Base-by-base conservation (phyloP, 257 asterid genomes). In the Ocimum tenuiflorum region DNA sequence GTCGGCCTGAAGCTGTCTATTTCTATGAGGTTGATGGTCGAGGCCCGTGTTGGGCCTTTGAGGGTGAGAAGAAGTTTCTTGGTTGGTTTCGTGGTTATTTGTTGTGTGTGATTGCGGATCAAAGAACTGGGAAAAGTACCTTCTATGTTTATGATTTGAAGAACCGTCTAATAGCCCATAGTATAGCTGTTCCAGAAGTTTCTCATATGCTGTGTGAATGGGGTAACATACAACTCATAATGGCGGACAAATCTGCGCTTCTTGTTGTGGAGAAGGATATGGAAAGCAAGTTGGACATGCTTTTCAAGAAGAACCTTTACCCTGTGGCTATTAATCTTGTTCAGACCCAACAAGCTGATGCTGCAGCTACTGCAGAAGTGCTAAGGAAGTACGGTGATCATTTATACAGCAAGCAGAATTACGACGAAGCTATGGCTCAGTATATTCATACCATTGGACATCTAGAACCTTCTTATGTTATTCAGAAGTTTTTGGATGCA, bases 31-130 rank as follows among this genome's bases (percentile, higher is more conserved):
- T 87, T 76, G 98, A 92, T 77, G 98, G 98, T 14, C 89, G 99
- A 49, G 99, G 99, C 62, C 99, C 97, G 62, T 92, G 99, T 75
- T 92, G 97, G 97, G 96, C 99, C 35, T 92, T 92, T 78, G 97
- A 89, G 80, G 99, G 99, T 13, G 99, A 87, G 75, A 92, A 92
- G 69, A 92, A 87, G 70, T 70, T 87, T 29, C 79, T 89, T 3
- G 97, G 97, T 3, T 89, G 97, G 95, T 92, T 89, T 69, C 98
- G 96, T 72, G 98, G 97, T 35, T 87, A 92, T 71, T 90, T 92
- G 56, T 69, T 92, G 47, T 92, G 97, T 76, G 95, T 92, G 57
- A 77, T 79, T 69, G 86, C 89, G 54, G 97, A 92, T 79, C 88
- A 85, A 74, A 86, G 85, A 82, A 80, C 95, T 60, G 85, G 89